Evolutionary conservation across 108 stramenopile species (phyloP).

Genomic region (Bacterosira constricta): DNA sequence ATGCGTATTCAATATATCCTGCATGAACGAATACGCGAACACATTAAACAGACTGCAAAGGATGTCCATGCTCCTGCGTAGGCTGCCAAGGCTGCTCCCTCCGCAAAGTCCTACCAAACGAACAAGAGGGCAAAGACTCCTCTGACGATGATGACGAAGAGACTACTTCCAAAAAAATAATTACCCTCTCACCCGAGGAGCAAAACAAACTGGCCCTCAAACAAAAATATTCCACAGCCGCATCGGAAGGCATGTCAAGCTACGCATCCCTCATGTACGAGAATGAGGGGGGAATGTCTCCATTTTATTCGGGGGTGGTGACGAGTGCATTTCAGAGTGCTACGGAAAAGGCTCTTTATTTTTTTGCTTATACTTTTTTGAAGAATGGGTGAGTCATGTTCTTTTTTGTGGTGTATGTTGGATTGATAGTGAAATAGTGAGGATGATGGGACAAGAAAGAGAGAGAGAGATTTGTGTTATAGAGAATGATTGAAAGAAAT

Average conservation of each 20-base stretch:
- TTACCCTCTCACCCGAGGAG: not conserved
- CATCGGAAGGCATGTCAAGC: constrained; percentile 46
- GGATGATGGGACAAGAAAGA: too few species aligned
- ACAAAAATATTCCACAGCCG: constrained; percentile 2
- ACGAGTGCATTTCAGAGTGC: constrained; percentile 75
- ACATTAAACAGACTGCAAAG: too few species aligned
- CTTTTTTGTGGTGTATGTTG: not conserved
- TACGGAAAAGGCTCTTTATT: constrained; percentile 90
- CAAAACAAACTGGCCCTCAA: not conserved
- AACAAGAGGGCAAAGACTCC: constrained; percentile 18
- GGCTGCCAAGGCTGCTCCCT: not conserved
- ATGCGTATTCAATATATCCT: too few species aligned
- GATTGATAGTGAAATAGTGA: too few species aligned
- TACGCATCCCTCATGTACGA: constrained; percentile 66
- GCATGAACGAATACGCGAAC: too few species aligned
- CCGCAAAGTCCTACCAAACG: constrained; percentile 1
- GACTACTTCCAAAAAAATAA: not conserved
- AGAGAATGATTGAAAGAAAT: too few species aligned
- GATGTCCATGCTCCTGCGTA: too few species aligned
- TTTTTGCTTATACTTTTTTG: constrained; percentile 86
- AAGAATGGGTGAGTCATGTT: constrained; percentile 53
- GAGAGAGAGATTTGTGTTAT: too few species aligned
- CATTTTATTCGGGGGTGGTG: constrained; percentile 70
- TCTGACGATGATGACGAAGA: constrained; percentile 23
- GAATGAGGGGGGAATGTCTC: constrained; percentile 54